Evolutionary conservation across 2,329 filamentous ascomycete genomes (phyloP), one percentile per base, ranked within the genome.

Genomic region (Calonectria pauciramosa): DNA sequence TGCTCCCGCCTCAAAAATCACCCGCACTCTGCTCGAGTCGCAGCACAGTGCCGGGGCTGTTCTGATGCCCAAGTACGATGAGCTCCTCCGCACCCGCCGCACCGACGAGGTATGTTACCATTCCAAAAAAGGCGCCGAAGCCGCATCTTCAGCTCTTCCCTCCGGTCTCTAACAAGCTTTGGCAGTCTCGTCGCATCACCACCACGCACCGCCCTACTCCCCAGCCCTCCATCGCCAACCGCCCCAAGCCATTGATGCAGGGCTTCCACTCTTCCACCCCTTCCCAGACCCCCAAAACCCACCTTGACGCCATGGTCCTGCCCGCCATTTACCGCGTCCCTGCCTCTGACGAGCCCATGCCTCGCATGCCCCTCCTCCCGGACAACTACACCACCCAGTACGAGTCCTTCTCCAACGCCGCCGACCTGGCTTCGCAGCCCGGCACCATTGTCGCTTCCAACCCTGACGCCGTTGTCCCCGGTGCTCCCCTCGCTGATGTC

Each of bases 241-340:
- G 87, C 77, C 84, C 85, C 73, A 85, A 89, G 80, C 91, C 91
- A 51, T 85, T 93, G 71, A 93, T 93, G 91, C 91, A 93, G 85
- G 90, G 89, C 81, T 93, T 93, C 86, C 86, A 86, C 79, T 87
- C 88, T 28, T 87, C 88, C 23, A 83, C 88, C 9, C 82, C 88
- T 20, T 84, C 87, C 4, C 82, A 86, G 18, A 79, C 83, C 14
- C 80, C 85, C 34, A 78, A 82, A 52, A 81, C 80, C 59, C 85
- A 88, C 73, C 87, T 92, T 73, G 90, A 93, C 84, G 87, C 86
- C 81, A 86, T 88, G 75, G 83, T 91, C 74, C 86, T 93, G 71
- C 91, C 91, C 32, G 82, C 85, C 72, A 82, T 88, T 16, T 83
- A 85, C 65, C 75, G 77, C 56, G 75, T 82, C 59, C 76, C 79